Evolutionary conservation across 1,284 basidiomycete species (phyloP).

Genomic region (Anthracocystis panici-leucophaei): DNA sequence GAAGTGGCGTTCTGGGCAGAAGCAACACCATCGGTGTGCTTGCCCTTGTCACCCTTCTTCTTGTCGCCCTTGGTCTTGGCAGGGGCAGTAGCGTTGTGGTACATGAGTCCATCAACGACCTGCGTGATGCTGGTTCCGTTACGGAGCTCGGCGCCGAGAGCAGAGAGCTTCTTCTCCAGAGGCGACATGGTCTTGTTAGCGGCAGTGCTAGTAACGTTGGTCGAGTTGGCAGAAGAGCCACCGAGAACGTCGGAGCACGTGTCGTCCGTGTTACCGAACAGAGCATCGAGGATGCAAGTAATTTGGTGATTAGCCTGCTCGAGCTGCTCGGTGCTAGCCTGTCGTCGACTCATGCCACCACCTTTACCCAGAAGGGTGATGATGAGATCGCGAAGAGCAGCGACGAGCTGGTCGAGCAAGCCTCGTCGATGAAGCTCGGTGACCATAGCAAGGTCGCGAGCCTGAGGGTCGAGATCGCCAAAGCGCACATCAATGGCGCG

Average conservation of each 20-base stretch:
- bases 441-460: slow-evolving; percentile 42
- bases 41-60: slow-evolving; percentile 24
- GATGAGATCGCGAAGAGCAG: slow-evolving; percentile 48
- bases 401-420: slow-evolving; percentile 54
- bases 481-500: slow-evolving; percentile 41
- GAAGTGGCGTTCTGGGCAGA: slow-evolving; percentile 23
- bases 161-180: slow-evolving; percentile 34
- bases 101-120: slow-evolving; percentile 35
- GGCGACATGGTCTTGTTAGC: slow-evolving; percentile 17
- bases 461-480: slow-evolving; percentile 34
- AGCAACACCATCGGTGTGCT: slow-evolving; percentile 1
- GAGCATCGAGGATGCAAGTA: slow-evolving; percentile 52
- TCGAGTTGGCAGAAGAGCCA: slow-evolving; percentile 26
- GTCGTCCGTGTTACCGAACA: slow-evolving; percentile 47
- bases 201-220: slow-evolving; percentile 32
- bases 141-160: slow-evolving; percentile 28
- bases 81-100: slow-evolving; percentile 12
- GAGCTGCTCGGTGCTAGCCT: slow-evolving; percentile 34
- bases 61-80: slow-evolving; percentile 17
- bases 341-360: slow-evolving; percentile 35
- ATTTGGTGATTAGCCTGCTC: slow-evolving; percentile 48
- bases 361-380: slow-evolving; percentile 50
- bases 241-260: slow-evolving; percentile 37
- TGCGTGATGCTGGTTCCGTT: slow-evolving; percentile 48
- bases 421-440: slow-evolving; percentile 54